Base-by-base conservation (phyloP, 305 asterid species). In the Rubia balearica region DNA sequence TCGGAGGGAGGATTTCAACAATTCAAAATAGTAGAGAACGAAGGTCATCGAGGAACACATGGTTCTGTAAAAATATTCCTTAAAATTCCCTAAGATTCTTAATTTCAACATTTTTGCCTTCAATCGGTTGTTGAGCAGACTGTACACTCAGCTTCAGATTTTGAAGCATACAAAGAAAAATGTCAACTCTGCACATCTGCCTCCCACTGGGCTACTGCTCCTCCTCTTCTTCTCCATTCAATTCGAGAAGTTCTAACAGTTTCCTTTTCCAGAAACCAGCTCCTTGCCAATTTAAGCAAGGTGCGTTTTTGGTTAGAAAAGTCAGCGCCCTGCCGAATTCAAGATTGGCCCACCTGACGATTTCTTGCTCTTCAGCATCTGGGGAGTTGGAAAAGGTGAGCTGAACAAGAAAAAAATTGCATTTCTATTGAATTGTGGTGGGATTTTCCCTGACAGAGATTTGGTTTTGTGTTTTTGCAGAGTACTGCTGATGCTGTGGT, bases 401-500 rank as follows among this genome's bases (percentile, higher is more conserved):
- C 16, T 61, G 9, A 40, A 27, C n/a, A 3, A n/a, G 16, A 48
- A 12, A 17, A 1, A 1, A 10, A 36, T 59, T 57, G 16, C 42
- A 33, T 59, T 53, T 40, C 38, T 16, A 21, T 30, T 0, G 12
- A n/a, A 19, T 57, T 43, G 9, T n/a, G 73, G 57, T n/a, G 73
- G 57, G 21, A n/a, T 60, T 67, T 55, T 68, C 0, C 67, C 21
- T 7, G 36, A 7, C 36, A 8, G 27, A 42, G 17, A 12, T 49
- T 9, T 17, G 48, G 5, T 36, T 36, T 12, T 42, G 11, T 33
- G 3, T 68, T 65, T 51, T 49, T 53, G 41, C 71, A 75, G 78
- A 62, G 53, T 16, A 41, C n/a, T n/a, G n/a, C 74, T 69, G 74
- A 75, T 51, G 49, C 43, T 22, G 70, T 51, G 67, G 78, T 75